These are phyloP conservation scores for Gentiana macrophylla DNA, from an alignment of 257 asterid genomes.

Conservation along the genomic window DNA sequence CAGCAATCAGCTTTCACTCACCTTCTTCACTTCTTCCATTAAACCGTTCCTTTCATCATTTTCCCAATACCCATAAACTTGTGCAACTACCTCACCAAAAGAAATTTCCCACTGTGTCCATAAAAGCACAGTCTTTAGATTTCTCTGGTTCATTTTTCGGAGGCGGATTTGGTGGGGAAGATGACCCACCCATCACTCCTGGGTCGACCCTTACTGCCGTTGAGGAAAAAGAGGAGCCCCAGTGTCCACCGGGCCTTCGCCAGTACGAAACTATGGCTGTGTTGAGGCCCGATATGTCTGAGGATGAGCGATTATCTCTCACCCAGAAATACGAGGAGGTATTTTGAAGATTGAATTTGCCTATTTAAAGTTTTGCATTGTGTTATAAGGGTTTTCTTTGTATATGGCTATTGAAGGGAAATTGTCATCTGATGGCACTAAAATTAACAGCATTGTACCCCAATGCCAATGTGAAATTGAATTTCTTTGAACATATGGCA, in stretches of 20 bases:
- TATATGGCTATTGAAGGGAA: too few relatives aligned
- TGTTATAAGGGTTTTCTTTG: too few relatives aligned
- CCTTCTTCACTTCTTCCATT: slow-evolving; percentile 7
- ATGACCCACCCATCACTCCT: slow-evolving; percentile 35
- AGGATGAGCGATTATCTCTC: slow-evolving; percentile 82
- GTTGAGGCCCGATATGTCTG: slow-evolving; percentile 90
- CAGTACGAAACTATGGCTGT: slow-evolving; percentile 85
- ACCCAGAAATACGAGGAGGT: slow-evolving; percentile 96
- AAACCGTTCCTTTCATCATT: slow-evolving; percentile 1
- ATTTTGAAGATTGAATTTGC: not conserved
- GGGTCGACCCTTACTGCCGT: slow-evolving; percentile 48
- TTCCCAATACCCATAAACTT: slow-evolving; percentile 8
- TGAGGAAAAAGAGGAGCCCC: slow-evolving; percentile 81
- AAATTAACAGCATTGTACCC: too few relatives aligned
- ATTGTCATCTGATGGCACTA: too few relatives aligned
- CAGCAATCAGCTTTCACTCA: slow-evolving; percentile 4
- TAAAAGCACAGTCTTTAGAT: slow-evolving; percentile 29
- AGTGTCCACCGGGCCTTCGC: slow-evolving; percentile 90
- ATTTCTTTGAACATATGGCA: too few relatives aligned
- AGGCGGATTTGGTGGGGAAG: slow-evolving; percentile 47
- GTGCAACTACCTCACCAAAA: not conserved
- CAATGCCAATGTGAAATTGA: too few relatives aligned
- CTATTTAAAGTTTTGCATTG: too few relatives aligned
- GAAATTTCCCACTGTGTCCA: slow-evolving; percentile 4
- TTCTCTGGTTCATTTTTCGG: slow-evolving; percentile 51